Base-by-base conservation (phyloP, 2,329 filamentous ascomycete genomes). In the Golovinomyces cichoracearum region DNA sequence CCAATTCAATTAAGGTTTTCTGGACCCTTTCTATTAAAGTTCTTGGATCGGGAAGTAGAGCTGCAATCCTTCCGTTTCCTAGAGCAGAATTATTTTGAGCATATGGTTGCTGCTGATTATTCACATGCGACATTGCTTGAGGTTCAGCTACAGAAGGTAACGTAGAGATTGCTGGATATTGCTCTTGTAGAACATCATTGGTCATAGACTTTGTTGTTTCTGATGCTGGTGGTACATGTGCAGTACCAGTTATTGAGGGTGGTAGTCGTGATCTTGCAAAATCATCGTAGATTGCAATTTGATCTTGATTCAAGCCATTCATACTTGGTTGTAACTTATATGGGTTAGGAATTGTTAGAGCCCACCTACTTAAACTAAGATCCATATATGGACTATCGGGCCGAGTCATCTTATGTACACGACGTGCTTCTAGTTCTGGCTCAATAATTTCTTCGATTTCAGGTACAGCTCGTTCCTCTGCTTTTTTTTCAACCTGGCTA, bases 391-490 rank as follows among this genome's bases (percentile, higher is more conserved):
- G 76, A 56, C 93, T 84, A 56, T 79, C 83, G 1, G 83, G 80
- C 48, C 83, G 74, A 53, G 79, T 73, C 42, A 76, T 66, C 51
- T 79, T 76, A 62, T 93, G 84, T 38, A 77, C 74, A 45, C 83
- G 76, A 46, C 90, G 80, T 23, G 74, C 71, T 50, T 88, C 80
- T 25, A 94, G 65, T 53, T 92, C 83, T 21, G 72, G 67, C 61
- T 90, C 81, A 45, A 98, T 81, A 64, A 93, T 81, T 53, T 92
- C 82, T 61, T 98, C 88, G 51, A 98, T 95, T 62, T 98, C 90
- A 1, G 83, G 81, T 35, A 94, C 69, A 9, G 90, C 90, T 52
- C 88, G 82, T 58, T 93, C 83, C 62, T 95, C 88, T 2, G 90
- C 92, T 48, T 90, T 86, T 63, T 90, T 85, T 63, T 98, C 90